Evolutionary conservation across 305 asterid species (phyloP).

Genomic region (Fraxinus albicans): DNA sequence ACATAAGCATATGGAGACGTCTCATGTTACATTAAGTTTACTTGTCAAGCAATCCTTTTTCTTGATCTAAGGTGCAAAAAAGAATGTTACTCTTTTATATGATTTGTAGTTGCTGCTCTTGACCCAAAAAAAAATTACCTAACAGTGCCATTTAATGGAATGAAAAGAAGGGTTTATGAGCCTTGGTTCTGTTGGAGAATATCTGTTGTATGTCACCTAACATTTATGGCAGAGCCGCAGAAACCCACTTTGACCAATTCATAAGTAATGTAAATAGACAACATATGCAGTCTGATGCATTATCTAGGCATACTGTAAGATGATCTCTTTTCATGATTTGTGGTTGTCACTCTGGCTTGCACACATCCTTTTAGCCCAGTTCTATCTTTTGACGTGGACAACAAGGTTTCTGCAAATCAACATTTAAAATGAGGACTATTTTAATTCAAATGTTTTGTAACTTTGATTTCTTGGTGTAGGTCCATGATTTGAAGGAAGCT

Average conservation of each 20-base stretch:
- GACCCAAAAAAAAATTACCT: not conserved
- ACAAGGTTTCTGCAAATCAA: not conserved
- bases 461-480: slow-evolving; percentile 51
- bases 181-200: not conserved
- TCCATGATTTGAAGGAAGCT: slow-evolving; percentile 62
- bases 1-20: not conserved
- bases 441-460: slow-evolving; percentile 15
- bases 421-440: slow-evolving; percentile 4
- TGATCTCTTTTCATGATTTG: not conserved
- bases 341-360: not conserved
- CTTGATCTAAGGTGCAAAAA: slow-evolving; percentile 8
- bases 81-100: not conserved
- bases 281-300: not conserved
- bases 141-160: not conserved
- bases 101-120: not conserved
- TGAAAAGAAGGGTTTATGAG: not conserved
- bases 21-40: slow-evolving; percentile 5
- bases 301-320: not conserved
- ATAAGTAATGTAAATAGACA: not conserved
- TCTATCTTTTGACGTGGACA: not conserved
- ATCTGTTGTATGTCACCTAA: not conserved
- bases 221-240: not conserved
- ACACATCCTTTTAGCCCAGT: not conserved
- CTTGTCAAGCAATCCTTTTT: not conserved
- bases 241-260: not conserved